Evolutionary conservation across 331 rosid species (phyloP).

Genomic region (Acacia concinna): DNA sequence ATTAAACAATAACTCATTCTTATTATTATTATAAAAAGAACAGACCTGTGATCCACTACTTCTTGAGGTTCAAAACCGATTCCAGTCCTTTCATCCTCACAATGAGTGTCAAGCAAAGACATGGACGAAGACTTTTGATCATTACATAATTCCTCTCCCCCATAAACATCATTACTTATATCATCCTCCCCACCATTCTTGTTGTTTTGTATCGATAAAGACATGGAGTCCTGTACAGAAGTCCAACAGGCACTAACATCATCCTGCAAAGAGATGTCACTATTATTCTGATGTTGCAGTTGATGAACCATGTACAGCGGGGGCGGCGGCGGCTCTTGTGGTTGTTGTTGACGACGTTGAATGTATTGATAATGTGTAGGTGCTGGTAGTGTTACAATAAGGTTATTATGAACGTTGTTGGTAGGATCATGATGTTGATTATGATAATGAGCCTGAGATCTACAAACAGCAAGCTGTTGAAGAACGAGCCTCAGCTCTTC

Average conservation of each 20-base stretch:
- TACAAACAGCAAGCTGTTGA: conserved; percentile 55
- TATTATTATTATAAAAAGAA: too few species aligned
- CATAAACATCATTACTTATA: neutral
- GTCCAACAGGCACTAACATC: conserved; percentile 50
- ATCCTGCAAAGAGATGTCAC: conserved; percentile 19
- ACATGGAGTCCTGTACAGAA: conserved; percentile 38
- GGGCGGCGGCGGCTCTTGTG: neutral
- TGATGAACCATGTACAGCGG: neutral
- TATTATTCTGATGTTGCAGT: neutral
- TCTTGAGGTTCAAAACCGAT: conserved; percentile 31
- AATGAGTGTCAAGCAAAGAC: conserved; percentile 18
- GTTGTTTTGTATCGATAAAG: conserved; percentile 29
- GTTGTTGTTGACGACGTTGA: conserved; percentile 15
- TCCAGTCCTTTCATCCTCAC: conserved; percentile 26
- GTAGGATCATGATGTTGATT: neutral
- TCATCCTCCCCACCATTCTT: conserved; percentile 11
- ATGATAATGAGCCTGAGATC: conserved; percentile 13
- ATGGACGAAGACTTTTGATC: conserved; percentile 33
- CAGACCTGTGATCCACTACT: conserved; percentile 34
- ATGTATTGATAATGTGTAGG: conserved; percentile 28
- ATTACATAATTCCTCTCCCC: conserved; percentile 8
- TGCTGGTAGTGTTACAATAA: neutral
- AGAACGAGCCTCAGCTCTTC: conserved; percentile 50
- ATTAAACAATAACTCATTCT: too few species aligned
- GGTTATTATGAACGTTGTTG: conserved; percentile 2